Conservation (phyloP, 1,284 basidiomycete genomes). For the Blastosporella zonata region DNA sequence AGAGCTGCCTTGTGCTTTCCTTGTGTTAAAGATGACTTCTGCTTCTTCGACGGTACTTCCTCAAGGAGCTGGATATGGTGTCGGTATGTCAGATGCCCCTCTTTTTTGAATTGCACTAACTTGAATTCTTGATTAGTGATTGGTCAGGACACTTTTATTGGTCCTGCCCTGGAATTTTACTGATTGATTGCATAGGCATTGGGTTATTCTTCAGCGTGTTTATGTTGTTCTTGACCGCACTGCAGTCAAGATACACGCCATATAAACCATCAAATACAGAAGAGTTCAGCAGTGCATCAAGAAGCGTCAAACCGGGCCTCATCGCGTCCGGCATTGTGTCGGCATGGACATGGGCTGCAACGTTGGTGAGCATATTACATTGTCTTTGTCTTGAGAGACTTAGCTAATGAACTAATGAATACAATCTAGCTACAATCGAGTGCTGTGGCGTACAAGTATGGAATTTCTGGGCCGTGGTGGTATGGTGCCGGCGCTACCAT, state of each 20-base stretch:
- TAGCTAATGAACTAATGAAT: slow-evolving; percentile 5
- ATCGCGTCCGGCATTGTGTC: slow-evolving; percentile 89
- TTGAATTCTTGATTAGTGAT: slow-evolving; percentile 1
- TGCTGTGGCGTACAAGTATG: slow-evolving; percentile 82
- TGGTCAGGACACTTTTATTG: neutral
- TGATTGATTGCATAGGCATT: slow-evolving; percentile 3
- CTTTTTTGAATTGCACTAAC: neutral
- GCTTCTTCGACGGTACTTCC: slow-evolving; percentile 8
- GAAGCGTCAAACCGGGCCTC: slow-evolving; percentile 83
- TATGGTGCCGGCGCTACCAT: slow-evolving; percentile 70
- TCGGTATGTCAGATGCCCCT: slow-evolving; percentile 1
- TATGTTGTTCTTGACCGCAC: slow-evolving; percentile 8
- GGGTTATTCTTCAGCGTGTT: slow-evolving; percentile 13
- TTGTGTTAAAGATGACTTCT: neutral
- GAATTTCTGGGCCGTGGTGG: slow-evolving; percentile 68
- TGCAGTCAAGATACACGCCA: slow-evolving; percentile 37
- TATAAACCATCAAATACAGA: slow-evolving; percentile 59
- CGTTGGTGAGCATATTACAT: slow-evolving; percentile 40
- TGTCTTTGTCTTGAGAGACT: neutral
- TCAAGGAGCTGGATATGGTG: slow-evolving; percentile 12
- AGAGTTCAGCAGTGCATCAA: slow-evolving; percentile 82
- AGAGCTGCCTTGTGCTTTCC: neutral
- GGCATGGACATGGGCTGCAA: slow-evolving; percentile 84
- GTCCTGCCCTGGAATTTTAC: neutral
- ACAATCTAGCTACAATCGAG: slow-evolving; percentile 53